phyloP scores from a whole-genome alignment of 164 flowering plant species.

The Nelumbo lutea region DNA sequence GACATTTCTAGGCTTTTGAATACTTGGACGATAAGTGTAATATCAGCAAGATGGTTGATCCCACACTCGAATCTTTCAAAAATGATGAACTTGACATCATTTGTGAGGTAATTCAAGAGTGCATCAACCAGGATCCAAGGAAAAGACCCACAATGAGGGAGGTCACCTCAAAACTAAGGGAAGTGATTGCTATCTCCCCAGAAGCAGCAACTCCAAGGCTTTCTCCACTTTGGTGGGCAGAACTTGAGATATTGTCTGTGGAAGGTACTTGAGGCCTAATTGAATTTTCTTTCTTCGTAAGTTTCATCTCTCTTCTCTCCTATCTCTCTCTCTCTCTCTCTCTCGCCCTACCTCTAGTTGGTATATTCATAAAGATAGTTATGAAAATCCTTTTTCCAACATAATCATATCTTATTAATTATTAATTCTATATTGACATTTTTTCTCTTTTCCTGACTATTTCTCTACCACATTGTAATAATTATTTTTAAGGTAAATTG shows the following conservation, averaged over 20 bases:
- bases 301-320: too few relatives aligned
- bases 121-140: too few relatives aligned
- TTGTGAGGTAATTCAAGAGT: constrained; percentile 60
- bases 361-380: not conserved
- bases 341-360: not conserved
- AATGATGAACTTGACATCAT: constrained; percentile 59
- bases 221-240: too few relatives aligned
- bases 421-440: too few relatives aligned
- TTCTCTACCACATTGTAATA: not conserved
- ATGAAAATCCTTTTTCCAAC: constrained; percentile 9
- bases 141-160: too few relatives aligned
- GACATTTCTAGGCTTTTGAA: constrained; percentile 41
- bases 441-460: not conserved
- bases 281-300: too few relatives aligned
- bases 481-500: not conserved
- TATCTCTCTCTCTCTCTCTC: too few relatives aligned
- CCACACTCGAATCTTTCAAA: constrained; percentile 65
- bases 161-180: constrained; percentile 44
- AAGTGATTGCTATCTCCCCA: constrained; percentile 36
- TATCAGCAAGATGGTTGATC: constrained; percentile 60
- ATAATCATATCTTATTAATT: not conserved
- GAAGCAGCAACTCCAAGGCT: too few relatives aligned
- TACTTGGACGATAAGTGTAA: constrained; percentile 44
- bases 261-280: too few relatives aligned
- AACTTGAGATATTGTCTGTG: too few relatives aligned